A percentile compares a stretch with the other conserved stretches of the same genome.
Conservation (phyloP, 2,329 filamentous ascomycete species). For the Ramichloridium luteum region DNA sequence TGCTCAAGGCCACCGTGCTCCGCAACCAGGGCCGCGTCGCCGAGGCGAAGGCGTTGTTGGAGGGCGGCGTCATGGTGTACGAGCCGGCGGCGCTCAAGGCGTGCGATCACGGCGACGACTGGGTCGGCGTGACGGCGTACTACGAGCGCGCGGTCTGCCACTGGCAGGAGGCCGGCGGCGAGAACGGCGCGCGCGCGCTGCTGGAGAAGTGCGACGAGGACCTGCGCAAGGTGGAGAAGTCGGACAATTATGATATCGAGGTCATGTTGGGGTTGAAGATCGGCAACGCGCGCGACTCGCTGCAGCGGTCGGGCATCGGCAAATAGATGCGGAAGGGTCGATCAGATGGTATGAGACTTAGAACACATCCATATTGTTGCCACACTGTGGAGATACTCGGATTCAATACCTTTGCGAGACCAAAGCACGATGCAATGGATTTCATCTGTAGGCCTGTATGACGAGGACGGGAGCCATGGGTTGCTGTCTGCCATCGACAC, state of each 20-base stretch:
- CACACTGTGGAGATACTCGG: no score
- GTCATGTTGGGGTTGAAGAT: slow-evolving; percentile 60
- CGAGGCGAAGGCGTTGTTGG: slow-evolving; percentile 54
- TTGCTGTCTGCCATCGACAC: no score
- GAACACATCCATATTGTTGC: no score
- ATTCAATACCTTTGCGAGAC: neutral
- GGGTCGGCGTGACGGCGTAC: slow-evolving; percentile 58
- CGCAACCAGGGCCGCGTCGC: slow-evolving; percentile 45
- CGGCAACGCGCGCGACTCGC: slow-evolving; percentile 54
- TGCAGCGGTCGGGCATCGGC: slow-evolving; percentile 30
- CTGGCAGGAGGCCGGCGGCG: slow-evolving; percentile 53
- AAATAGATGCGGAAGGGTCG: no score
- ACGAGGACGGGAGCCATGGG: no score
- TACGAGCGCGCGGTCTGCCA: slow-evolving; percentile 78
- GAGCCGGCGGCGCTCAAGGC: slow-evolving; percentile 41
- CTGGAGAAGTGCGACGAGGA: slow-evolving; percentile 50
- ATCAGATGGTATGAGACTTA: no score
- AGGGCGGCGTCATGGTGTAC: slow-evolving; percentile 50
- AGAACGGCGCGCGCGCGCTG: slow-evolving; percentile 31
- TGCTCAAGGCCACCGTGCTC: slow-evolving; percentile 55
- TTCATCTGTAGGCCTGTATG: no score
- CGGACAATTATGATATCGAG: slow-evolving; percentile 64
- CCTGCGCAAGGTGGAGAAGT: slow-evolving; percentile 54
- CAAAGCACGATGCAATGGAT: no score
- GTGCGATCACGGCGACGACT: slow-evolving; percentile 49